These are phyloP conservation scores for Fusarium fujikuroi DNA, from an alignment of 2,329 filamentous ascomycete species.

Conservation along the genomic window DNA sequence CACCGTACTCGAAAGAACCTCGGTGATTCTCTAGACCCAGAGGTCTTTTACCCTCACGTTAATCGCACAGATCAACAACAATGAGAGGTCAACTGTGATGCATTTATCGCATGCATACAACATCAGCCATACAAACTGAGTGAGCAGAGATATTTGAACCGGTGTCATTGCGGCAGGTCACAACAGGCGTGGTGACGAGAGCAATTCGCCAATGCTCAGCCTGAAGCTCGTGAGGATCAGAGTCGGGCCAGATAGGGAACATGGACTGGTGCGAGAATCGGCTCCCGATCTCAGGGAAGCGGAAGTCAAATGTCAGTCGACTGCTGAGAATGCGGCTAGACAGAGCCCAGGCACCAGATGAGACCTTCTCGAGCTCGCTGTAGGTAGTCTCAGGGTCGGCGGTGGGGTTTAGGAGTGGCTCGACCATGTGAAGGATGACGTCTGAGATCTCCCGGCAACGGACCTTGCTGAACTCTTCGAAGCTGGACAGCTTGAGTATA, in stretches of 20 bases:
- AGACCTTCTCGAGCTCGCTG: constrained; percentile 56
- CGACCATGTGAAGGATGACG: constrained; percentile 50
- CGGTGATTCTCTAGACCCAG: background rate
- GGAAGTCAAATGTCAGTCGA: constrained; percentile 57
- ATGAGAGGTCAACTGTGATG: background rate
- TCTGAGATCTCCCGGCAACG: constrained; percentile 57
- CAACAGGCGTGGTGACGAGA: constrained; percentile 64
- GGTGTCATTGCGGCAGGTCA: constrained; percentile 64
- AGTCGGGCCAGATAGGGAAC: constrained; percentile 56
- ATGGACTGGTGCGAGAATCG: constrained; percentile 63
- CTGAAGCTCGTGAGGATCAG: constrained; percentile 58
- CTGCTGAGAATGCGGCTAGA: constrained; percentile 60
- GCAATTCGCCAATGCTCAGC: constrained; percentile 63
- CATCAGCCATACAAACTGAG: constrained; percentile 58
- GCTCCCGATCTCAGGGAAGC: constrained; percentile 61
- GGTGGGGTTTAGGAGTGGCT: constrained; percentile 53
- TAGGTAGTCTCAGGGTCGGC: constrained; percentile 51
- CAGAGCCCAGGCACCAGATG: constrained; percentile 56
- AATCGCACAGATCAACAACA: background rate
- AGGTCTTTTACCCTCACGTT: background rate
- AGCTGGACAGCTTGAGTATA: constrained; percentile 51
- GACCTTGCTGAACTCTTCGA: constrained; percentile 45
- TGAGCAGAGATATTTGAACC: constrained; percentile 57
- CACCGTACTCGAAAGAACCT: constrained; percentile 16
- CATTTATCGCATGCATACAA: constrained; percentile 60